phyloP scores from a whole-genome alignment of 1,139 yeast species.

The Pichia sp. region DNA sequence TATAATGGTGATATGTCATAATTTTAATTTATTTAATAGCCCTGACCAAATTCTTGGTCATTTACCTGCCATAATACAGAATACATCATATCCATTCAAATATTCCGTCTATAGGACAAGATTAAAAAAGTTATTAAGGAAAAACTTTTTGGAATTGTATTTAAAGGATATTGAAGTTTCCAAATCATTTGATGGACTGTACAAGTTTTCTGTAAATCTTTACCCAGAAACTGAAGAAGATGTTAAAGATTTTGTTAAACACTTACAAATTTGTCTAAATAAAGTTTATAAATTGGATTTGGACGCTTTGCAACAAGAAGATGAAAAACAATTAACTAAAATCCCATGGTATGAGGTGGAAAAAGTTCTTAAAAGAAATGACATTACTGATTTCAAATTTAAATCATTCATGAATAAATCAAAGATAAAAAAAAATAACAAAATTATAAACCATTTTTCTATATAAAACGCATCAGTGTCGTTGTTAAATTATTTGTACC shows the following conservation, averaged over 20 bases:
- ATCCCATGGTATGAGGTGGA: conserved; percentile 20
- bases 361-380: conserved; percentile 9
- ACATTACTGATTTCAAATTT: conserved; percentile 7
- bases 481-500: background rate
- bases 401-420: background rate
- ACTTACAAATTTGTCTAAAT: conserved; percentile 31
- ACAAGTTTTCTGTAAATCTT: conserved; percentile 33
- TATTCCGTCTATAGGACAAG: conserved; percentile 38
- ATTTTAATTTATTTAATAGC: conserved; percentile 21
- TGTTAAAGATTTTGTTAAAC: conserved; percentile 27
- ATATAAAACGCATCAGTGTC: background rate
- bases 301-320: conserved; percentile 14
- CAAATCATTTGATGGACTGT: conserved; percentile 40
- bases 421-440: background rate
- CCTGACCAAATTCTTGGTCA: conserved; percentile 8
- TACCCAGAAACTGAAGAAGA: conserved; percentile 37
- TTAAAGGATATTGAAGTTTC: conserved; percentile 10
- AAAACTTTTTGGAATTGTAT: conserved; percentile 20
- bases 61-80: conserved; percentile 25
- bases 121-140: conserved; percentile 39
- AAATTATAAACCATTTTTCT: background rate
- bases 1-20: conserved; percentile 28
- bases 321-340: conserved; percentile 33
- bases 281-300: conserved; percentile 21
- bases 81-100: conserved; percentile 30